phyloP scores from a whole-genome alignment of 805 yeast species.

The Wickerhamomyces chambardii region DNA sequence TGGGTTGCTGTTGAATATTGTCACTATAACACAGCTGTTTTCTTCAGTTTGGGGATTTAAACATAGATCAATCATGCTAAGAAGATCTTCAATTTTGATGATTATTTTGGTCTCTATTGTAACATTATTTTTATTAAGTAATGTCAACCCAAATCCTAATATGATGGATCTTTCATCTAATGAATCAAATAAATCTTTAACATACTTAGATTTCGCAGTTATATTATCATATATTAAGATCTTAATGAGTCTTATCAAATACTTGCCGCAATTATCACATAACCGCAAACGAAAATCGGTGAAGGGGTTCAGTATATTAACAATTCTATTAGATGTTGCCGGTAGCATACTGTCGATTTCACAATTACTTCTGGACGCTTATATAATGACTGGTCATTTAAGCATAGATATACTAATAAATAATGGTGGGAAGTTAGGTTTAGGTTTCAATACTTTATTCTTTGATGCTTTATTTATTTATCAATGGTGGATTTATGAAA shows the following conservation, averaged over 20 bases:
- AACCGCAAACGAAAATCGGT: constrained; percentile 74
- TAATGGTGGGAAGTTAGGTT: constrained; percentile 30
- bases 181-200: constrained; percentile 5
- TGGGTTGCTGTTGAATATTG: constrained; percentile 31
- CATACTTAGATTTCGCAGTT: constrained; percentile 23
- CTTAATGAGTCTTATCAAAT: constrained; percentile 37
- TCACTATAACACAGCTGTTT: constrained; percentile 30
- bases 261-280: constrained; percentile 78
- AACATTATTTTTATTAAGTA: constrained; percentile 3
- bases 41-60: constrained; percentile 15
- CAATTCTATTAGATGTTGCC: constrained; percentile 24
- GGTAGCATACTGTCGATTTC: constrained; percentile 22
- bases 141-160: too few relatives aligned
- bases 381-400: constrained; percentile 16
- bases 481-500: constrained; percentile 23
- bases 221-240: constrained; percentile 34
- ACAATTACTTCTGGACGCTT: constrained; percentile 17
- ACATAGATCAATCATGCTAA: constrained; percentile 8
- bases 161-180: too few relatives aligned
- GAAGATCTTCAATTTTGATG: constrained; percentile 12
- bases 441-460: constrained; percentile 26
- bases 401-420: constrained; percentile 16
- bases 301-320: constrained; percentile 73
- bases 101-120: constrained; percentile 3
- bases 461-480: constrained; percentile 28